Conservation (phyloP, 2,329 filamentous ascomycete genomes). For the Penicillium hesseltinei region DNA sequence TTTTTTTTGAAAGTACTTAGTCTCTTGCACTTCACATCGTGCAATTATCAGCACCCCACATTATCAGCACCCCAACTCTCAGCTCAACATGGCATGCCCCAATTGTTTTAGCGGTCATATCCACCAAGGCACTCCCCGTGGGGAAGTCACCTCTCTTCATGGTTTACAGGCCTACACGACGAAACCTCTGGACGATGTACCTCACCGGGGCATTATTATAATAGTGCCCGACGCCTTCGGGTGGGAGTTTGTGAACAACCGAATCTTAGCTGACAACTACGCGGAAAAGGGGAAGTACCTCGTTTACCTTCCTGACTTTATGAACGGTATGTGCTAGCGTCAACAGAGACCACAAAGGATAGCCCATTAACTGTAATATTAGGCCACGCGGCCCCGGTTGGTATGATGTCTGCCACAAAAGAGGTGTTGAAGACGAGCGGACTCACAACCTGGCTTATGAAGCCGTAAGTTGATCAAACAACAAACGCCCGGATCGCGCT, state of each 20-base stretch:
- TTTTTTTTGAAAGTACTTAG: not conserved
- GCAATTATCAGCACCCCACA: no score
- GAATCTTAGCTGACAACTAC: conserved; percentile 55
- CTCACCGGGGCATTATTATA: conserved; percentile 48
- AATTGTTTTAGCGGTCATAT: not conserved
- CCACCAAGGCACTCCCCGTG: conserved; percentile 1
- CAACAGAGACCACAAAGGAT: not conserved
- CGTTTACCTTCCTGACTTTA: conserved; percentile 59
- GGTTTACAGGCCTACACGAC: not conserved
- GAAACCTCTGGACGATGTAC: not conserved
- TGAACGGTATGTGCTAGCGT: conserved; percentile 42
- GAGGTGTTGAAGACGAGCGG: not conserved
- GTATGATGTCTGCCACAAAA: not conserved
- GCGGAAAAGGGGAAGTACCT: conserved; percentile 51
- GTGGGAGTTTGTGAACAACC: conserved; percentile 54
- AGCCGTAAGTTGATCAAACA: not conserved
- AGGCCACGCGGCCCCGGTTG: not conserved
- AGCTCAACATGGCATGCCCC: not conserved
- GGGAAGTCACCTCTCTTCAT: not conserved
- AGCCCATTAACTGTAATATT: not conserved
- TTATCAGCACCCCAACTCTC: no score
- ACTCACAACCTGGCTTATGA: not conserved
- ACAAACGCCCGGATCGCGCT: not conserved
- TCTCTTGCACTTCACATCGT: not conserved
- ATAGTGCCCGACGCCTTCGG: conserved; percentile 58